Evolutionary conservation across 2,329 filamentous ascomycete genomes (phyloP).

Genomic region (Exophiala spinifera): DNA sequence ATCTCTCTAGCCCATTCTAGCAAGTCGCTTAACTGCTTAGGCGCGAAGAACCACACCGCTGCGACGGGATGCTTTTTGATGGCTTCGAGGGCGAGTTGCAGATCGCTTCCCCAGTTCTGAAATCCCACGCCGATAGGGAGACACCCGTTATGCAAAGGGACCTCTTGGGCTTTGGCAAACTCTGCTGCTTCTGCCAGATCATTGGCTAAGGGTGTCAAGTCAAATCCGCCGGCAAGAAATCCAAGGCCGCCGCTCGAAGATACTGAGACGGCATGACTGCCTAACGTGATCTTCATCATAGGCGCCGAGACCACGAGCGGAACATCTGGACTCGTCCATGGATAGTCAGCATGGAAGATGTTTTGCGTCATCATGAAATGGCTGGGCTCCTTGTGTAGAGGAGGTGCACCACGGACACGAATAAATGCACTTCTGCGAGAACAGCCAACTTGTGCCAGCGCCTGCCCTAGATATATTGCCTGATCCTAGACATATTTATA

Average conservation of each 20-base stretch:
- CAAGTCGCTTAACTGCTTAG: slow-evolving; percentile 34
- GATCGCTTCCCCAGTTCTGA: slow-evolving; percentile 38
- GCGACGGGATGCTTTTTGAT: slow-evolving; percentile 36
- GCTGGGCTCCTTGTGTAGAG: neutral
- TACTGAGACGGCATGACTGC: slow-evolving; percentile 58
- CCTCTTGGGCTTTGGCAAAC: slow-evolving; percentile 26
- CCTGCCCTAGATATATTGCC: too few species aligned
- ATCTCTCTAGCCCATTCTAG: slow-evolving; percentile 46
- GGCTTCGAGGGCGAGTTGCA: slow-evolving; percentile 31
- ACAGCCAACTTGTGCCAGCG: too few species aligned
- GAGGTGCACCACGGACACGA: neutral
- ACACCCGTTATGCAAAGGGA: slow-evolving; percentile 16
- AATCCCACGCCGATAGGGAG: slow-evolving; percentile 43
- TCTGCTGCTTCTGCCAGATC: slow-evolving; percentile 32
- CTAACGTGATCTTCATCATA: slow-evolving; percentile 63
- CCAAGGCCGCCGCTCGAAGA: slow-evolving; percentile 54
- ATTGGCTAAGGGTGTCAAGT: slow-evolving; percentile 32
- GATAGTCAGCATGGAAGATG: slow-evolving; percentile 42
- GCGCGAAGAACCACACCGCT: slow-evolving; percentile 43
- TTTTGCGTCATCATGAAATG: slow-evolving; percentile 8
- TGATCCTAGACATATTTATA: neutral
- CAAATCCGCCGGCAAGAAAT: slow-evolving; percentile 59
- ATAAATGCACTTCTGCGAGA: neutral
- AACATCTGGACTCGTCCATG: slow-evolving; percentile 50
- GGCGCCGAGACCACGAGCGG: slow-evolving; percentile 64